These are phyloP conservation scores for Fusarium sp. DNA, from an alignment of 2,329 filamentous ascomycete genomes.

Conservation along the genomic window DNA sequence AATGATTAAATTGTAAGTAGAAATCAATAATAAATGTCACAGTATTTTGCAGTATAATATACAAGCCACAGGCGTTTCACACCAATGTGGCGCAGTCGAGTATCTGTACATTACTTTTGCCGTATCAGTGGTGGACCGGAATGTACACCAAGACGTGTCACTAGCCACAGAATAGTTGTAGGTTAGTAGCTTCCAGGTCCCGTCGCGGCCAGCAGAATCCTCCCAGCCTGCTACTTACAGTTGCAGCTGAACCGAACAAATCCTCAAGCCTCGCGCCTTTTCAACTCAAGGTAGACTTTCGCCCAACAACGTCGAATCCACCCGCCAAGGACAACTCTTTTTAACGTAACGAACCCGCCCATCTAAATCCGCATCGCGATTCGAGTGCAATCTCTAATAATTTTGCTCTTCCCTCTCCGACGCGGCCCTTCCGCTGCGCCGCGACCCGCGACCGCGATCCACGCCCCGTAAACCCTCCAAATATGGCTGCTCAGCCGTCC, in stretches of 20 bases:
- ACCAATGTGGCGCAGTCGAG: slow-evolving; percentile 13
- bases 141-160: slow-evolving; percentile 3
- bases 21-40: neutral
- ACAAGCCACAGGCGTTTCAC: slow-evolving; percentile 16
- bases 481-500: slow-evolving; percentile 61
- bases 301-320: slow-evolving; percentile 22
- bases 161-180: neutral
- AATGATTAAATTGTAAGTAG: neutral
- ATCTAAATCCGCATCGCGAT: slow-evolving; percentile 28
- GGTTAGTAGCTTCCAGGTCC: neutral
- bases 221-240: slow-evolving; percentile 29
- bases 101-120: slow-evolving; percentile 2
- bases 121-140: neutral
- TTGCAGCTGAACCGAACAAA: slow-evolving; percentile 29
- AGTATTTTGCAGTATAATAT: neutral
- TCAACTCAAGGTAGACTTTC: slow-evolving; percentile 19
- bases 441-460: slow-evolving; percentile 45
- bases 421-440: slow-evolving; percentile 54
- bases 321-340: slow-evolving; percentile 25
- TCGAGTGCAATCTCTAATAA: slow-evolving; percentile 27
- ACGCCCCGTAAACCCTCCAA: slow-evolving; percentile 39
- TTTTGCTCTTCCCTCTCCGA: slow-evolving; percentile 46
- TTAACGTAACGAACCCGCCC: neutral
- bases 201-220: slow-evolving; percentile 46
- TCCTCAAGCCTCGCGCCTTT: slow-evolving; percentile 38